Percentiles rank a stretch among this genome's conserved stretches.
phyloP scores from a whole-genome alignment of 2,329 filamentous ascomycete species.

The Nothophoma quercina region DNA sequence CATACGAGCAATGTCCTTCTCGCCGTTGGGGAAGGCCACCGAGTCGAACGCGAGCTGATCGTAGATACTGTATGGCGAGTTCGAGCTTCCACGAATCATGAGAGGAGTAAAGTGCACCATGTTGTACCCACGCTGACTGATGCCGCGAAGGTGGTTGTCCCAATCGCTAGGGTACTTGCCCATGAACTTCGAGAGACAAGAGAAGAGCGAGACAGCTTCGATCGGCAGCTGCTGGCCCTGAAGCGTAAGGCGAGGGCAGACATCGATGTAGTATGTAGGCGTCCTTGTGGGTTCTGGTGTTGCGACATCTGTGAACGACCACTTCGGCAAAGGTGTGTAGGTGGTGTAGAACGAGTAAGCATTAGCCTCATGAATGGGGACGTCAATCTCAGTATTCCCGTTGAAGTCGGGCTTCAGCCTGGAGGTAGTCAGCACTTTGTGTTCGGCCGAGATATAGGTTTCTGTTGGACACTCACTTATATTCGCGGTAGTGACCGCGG shows the following conservation, averaged over 20 bases:
- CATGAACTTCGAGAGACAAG: slow-evolving; percentile 97
- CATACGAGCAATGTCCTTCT: slow-evolving; percentile 79
- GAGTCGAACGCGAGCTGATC: slow-evolving; percentile 91
- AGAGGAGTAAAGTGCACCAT: slow-evolving; percentile 98
- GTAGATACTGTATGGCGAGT: slow-evolving; percentile 96
- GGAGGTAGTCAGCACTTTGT: slow-evolving; percentile 24
- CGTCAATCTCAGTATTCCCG: slow-evolving; percentile 85
- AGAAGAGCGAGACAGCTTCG: slow-evolving; percentile 89
- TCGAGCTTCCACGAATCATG: slow-evolving; percentile 85
- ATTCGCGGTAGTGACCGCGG: slow-evolving; percentile 82
- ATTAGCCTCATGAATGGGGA: slow-evolving; percentile 82
- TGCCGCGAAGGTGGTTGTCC: slow-evolving; percentile 87
- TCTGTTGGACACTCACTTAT: slow-evolving; percentile 74
- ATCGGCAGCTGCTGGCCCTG: slow-evolving; percentile 79
- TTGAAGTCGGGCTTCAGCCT: slow-evolving; percentile 94
- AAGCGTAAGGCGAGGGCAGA: slow-evolving; percentile 80
- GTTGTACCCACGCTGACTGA: slow-evolving; percentile 92
- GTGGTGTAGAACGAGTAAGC: slow-evolving; percentile 95
- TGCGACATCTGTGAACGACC: slow-evolving; percentile 66
- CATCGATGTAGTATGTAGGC: slow-evolving; percentile 88
- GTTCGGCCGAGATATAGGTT: neutral
- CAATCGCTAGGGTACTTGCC: slow-evolving; percentile 89
- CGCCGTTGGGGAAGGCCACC: slow-evolving; percentile 80
- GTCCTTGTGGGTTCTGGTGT: slow-evolving; percentile 71
- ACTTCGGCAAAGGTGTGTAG: slow-evolving; percentile 84